Evolutionary conservation across 768 basidiomycete genomes (phyloP).

Genomic region (Sporobolomyces roseus): DNA sequence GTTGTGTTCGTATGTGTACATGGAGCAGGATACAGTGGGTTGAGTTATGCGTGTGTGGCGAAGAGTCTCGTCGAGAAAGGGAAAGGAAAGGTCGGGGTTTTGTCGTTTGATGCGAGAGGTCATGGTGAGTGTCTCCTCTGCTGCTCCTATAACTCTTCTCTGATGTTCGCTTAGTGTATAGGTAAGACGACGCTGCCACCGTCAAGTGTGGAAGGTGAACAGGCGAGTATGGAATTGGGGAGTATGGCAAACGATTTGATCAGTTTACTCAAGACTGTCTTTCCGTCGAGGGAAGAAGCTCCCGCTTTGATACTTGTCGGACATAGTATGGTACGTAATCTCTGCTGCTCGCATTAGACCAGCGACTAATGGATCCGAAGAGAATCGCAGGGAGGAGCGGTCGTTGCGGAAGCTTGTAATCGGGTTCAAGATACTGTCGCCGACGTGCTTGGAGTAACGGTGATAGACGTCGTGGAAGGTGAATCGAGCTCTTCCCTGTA

Average conservation of each 20-base stretch:
- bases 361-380: too few relatives aligned
- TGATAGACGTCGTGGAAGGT: conserved; percentile 89
- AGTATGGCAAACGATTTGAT: conserved; percentile 70
- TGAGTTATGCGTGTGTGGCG: conserved; percentile 88
- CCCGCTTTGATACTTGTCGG: conserved; percentile 84
- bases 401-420: conserved; percentile 68
- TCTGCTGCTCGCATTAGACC: too few relatives aligned
- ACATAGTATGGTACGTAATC: conserved; percentile 68
- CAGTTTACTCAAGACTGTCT: conserved; percentile 65
- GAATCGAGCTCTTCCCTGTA: too few relatives aligned
- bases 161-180: conserved; percentile 44
- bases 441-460: conserved; percentile 66
- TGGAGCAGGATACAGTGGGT: conserved; percentile 87
- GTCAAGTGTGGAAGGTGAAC: conserved; percentile 47
- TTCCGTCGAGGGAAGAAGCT: conserved; percentile 60
- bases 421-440: conserved; percentile 65
- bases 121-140: conserved; percentile 62
- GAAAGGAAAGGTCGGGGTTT: conserved; percentile 67
- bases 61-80: conserved; percentile 62
- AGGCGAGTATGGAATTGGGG: conserved; percentile 64
- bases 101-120: conserved; percentile 75
- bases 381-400: conserved; percentile 72
- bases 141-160: background rate
- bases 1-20: conserved; percentile 89
- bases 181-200: conserved; percentile 62